Base-by-base conservation (phyloP, 2,329 filamentous ascomycete species). In the Orbilia blumenaviensis region DNA sequence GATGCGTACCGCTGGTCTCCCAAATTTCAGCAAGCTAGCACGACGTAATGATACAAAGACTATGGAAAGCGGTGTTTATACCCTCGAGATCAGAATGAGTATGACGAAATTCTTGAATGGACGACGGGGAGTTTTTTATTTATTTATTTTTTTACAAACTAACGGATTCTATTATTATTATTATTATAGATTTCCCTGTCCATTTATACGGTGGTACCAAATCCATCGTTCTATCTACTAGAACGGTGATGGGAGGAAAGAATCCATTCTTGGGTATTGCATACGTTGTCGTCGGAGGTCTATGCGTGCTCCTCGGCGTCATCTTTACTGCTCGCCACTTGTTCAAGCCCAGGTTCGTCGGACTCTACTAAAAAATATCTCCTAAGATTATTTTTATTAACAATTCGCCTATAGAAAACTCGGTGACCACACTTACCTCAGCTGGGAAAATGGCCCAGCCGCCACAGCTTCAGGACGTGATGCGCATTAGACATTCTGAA, bases 231-330 rank as follows among this genome's bases (percentile, higher is more conserved):
- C 90, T 98, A 80, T 94, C 92, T 46, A 97, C 94, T 0, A 87
- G 92, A 23, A 97, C 93, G 14, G 91, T 97, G 76, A 94, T 99
- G 87, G 95, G 95, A 71, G 95, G 95, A 80, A 92, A 91, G 81
- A 99, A 99, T 82, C 91, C 92, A 25, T 98, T 97, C 86, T 88
- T 98, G 61, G 95, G 95, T 52, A 99, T 99, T 80, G 93, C 94
- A 38, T 99, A 98, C 83, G 87, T 98, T 27, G 93, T 96, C 14
- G 93, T 99, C 9, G 94, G 94, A 68, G 95, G 94, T 54, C 87
- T 98, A 73, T 99, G 95, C 84, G 91, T 99, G 80, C 82, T 97
- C 27, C 88, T 99, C 7, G 95, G 95, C 60, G 89, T 89, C 25
- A 82, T 98, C 66, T 99, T 99, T 84, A 94, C 94, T 34, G 87